Percentiles rank a stretch among this genome's conserved stretches.
These are phyloP conservation scores for Globisporangium canariense DNA, from an alignment of 352 stramenopile species.

Conservation along the genomic window DNA sequence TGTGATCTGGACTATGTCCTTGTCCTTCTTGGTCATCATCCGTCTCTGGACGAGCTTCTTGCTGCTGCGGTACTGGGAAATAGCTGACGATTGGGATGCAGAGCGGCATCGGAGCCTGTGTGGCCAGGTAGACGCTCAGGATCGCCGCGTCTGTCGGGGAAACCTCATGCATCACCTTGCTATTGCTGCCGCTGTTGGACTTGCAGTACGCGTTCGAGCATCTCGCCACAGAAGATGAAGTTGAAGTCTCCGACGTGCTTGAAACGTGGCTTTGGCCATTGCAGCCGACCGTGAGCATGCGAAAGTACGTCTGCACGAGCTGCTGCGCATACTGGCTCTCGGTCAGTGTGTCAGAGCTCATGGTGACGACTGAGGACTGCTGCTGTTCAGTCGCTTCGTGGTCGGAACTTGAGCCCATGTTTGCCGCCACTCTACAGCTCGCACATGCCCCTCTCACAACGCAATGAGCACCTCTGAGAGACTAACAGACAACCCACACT, in stretches of 20 bases:
- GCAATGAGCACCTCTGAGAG: neutral
- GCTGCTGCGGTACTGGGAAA: neutral
- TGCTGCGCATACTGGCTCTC: slow-evolving; percentile 39
- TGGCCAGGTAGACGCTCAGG: slow-evolving; percentile 48
- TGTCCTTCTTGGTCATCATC: slow-evolving; percentile 7
- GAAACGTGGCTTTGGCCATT: neutral
- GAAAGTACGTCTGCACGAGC: slow-evolving; percentile 61
- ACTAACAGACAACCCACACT: neutral
- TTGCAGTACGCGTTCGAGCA: slow-evolving; percentile 42
- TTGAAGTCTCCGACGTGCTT: neutral
- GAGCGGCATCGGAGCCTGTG: slow-evolving; percentile 32
- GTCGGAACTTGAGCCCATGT: neutral
- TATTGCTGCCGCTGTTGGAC: slow-evolving; percentile 22
- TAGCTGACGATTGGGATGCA: slow-evolving; percentile 26
- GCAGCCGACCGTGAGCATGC: slow-evolving; percentile 59
- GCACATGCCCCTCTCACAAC: neutral
- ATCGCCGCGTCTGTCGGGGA: slow-evolving; percentile 42
- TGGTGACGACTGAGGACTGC: neutral
- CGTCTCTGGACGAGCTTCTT: slow-evolving; percentile 14
- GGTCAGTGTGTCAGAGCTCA: neutral
- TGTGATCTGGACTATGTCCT: neutral
- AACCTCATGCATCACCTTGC: slow-evolving; percentile 3
- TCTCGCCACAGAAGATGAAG: neutral
- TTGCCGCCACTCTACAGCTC: neutral
- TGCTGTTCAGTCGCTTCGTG: slow-evolving; percentile 1